Conservation (phyloP, 805 yeast species). For the Schizosaccharomyces cryophilus region DNA sequence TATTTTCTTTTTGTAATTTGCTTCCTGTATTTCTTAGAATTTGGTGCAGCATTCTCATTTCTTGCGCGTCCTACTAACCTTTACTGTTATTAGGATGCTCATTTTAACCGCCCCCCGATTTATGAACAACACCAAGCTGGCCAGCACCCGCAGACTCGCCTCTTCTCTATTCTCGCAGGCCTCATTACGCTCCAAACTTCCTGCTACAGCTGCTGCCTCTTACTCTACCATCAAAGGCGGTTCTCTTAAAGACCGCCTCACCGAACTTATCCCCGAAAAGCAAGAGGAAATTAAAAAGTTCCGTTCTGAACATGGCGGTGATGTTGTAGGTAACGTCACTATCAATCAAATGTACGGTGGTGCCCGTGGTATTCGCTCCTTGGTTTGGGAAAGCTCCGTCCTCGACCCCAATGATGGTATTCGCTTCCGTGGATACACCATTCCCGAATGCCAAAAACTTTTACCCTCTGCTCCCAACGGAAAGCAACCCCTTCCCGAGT, state of each 20-base stretch:
- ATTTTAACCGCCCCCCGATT: not conserved
- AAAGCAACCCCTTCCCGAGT: slow-evolving; percentile 41
- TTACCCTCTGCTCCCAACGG: slow-evolving; percentile 50
- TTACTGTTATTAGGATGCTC: not conserved
- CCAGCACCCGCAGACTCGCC: not conserved
- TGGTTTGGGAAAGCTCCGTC: slow-evolving; percentile 61
- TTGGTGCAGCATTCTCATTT: not conserved
- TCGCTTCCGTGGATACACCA: slow-evolving; percentile 57
- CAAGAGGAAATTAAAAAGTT: slow-evolving; percentile 73
- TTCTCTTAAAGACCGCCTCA: slow-evolving; percentile 79
- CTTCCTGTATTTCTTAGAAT: not conserved
- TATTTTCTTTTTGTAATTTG: too few species aligned
- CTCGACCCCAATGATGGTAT: slow-evolving; percentile 57
- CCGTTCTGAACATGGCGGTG: slow-evolving; percentile 66
- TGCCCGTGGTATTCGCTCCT: slow-evolving; percentile 52
- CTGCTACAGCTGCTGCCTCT: not conserved
- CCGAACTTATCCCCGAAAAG: slow-evolving; percentile 73
- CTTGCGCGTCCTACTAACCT: not conserved
- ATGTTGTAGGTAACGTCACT: slow-evolving; percentile 43
- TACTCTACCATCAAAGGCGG: not conserved
- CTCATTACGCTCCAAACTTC: not conserved
- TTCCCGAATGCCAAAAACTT: slow-evolving; percentile 50
- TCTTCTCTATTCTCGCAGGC: not conserved
- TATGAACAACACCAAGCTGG: not conserved
- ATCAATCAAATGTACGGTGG: slow-evolving; percentile 75